phyloP scores from a whole-genome alignment of 2,329 filamentous ascomycete genomes.

The Pseudogymnoascus sp. region DNA sequence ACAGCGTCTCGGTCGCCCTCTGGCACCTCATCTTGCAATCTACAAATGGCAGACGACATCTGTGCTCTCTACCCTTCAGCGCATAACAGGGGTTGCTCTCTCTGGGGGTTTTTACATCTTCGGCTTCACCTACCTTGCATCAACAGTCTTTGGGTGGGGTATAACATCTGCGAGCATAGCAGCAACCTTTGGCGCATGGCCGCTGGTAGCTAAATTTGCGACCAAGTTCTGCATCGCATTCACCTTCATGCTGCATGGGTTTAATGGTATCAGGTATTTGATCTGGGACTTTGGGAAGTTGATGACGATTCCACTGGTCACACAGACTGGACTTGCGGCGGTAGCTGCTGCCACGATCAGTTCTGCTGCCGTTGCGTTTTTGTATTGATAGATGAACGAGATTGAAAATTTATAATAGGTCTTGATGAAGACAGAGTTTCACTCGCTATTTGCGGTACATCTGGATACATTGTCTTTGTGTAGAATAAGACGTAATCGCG shows the following conservation, averaged over 20 bases:
- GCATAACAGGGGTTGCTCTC: constrained; percentile 51
- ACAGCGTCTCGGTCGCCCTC: constrained; percentile 51
- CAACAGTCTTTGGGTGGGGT: constrained; percentile 29
- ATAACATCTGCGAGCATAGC: constrained; percentile 58
- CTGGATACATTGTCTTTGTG: too few relatives aligned
- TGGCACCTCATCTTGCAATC: constrained; percentile 59
- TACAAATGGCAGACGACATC: constrained; percentile 62
- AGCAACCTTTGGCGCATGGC: constrained; percentile 53
- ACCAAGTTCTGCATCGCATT: constrained; percentile 49
- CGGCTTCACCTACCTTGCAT: constrained; percentile 50
- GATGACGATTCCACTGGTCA: too few relatives aligned
- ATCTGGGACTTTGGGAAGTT: constrained; percentile 44
- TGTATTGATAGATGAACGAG: too few relatives aligned
- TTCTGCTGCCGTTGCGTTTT: too few relatives aligned
- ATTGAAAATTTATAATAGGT: too few relatives aligned
- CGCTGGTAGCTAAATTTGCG: constrained; percentile 44
- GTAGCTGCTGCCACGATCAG: too few relatives aligned
- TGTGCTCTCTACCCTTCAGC: constrained; percentile 49
- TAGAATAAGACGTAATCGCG: too few relatives aligned
- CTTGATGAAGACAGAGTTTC: too few relatives aligned
- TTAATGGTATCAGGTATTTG: constrained; percentile 60
- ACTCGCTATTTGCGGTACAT: too few relatives aligned
- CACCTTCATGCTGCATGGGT: constrained; percentile 55
- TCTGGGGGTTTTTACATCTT: constrained; percentile 56
- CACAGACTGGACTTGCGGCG: too few relatives aligned